These are phyloP conservation scores for Starmerella powellii DNA, from an alignment of 805 yeast genomes.

Conservation along the genomic window DNA sequence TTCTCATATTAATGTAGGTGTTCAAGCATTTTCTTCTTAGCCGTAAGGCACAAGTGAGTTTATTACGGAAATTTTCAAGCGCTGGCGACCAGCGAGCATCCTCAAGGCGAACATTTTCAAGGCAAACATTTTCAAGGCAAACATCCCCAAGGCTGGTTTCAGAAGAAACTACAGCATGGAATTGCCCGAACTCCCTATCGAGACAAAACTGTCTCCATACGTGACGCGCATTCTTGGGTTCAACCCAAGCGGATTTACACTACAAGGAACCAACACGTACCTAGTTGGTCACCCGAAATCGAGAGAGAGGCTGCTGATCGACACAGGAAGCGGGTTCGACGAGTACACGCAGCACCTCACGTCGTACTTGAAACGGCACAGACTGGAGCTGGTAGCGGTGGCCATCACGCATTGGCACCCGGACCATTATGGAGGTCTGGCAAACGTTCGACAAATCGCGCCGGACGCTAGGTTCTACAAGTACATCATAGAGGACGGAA, in stretches of 20 bases:
- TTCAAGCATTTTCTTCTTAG: no score
- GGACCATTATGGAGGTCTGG: conserved; percentile 29
- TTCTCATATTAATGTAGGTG: no score
- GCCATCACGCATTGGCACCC: conserved; percentile 31
- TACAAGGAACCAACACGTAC: conserved; percentile 34
- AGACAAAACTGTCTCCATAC: conserved; percentile 24
- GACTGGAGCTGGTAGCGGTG: conserved; percentile 16
- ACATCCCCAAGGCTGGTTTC: neutral
- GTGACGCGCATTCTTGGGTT: conserved; percentile 30
- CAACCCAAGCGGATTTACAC: conserved; percentile 31
- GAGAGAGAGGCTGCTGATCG: conserved; percentile 26
- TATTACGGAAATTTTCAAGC: no score
- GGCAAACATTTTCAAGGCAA: neutral
- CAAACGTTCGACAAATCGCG: conserved; percentile 14
- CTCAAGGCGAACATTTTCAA: no score
- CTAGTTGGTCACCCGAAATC: conserved; percentile 27
- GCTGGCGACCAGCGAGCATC: no score
- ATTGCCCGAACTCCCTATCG: conserved; percentile 16
- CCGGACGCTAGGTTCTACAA: conserved; percentile 16
- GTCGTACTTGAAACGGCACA: conserved; percentile 20
- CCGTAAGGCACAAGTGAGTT: no score
- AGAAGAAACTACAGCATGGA: neutral
- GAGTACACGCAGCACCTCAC: conserved; percentile 24
- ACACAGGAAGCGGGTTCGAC: conserved; percentile 29
- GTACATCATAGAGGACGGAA: conserved; percentile 1